phyloP scores from a whole-genome alignment of 2,329 filamentous ascomycete species.

The Aspergillus persii region DNA sequence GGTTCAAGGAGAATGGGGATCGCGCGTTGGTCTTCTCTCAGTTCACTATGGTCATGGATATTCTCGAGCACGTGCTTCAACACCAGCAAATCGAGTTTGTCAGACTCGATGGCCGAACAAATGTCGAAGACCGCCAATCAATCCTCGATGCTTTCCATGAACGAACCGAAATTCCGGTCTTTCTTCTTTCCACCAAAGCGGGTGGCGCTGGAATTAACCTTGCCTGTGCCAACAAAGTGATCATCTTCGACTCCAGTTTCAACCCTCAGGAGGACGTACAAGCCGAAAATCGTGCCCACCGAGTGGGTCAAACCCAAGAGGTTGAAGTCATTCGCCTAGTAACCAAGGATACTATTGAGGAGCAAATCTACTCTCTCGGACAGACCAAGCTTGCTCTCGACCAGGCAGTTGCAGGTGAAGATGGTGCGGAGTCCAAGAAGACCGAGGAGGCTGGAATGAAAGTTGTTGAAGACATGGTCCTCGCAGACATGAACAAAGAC shows the following conservation, averaged over 20 bases:
- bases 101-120: conserved; percentile 81
- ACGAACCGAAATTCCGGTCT: conserved; percentile 76
- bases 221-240: conserved; percentile 92
- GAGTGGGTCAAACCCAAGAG: conserved; percentile 84
- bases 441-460: conserved; percentile 50
- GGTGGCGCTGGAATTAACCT: conserved; percentile 97
- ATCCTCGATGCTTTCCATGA: conserved; percentile 84
- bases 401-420: conserved; percentile 64
- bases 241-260: conserved; percentile 96
- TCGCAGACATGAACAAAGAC: conserved; percentile 38
- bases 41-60: conserved; percentile 87
- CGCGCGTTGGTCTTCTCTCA: conserved; percentile 89
- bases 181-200: conserved; percentile 88
- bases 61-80: conserved; percentile 78
- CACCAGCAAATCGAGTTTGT: conserved; percentile 72
- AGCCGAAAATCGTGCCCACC: conserved; percentile 93
- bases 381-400: conserved; percentile 92
- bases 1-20: conserved; percentile 77
- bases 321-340: conserved; percentile 90
- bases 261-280: conserved; percentile 99
- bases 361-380: conserved; percentile 87
- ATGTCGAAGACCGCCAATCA: conserved; percentile 77
- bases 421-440: conserved; percentile 51
- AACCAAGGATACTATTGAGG: conserved; percentile 79
- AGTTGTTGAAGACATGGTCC: conserved; percentile 50